Percentiles rank a stretch among this genome's conserved stretches.
Conservation (phyloP, 2,329 filamentous ascomycete species). For the Colletotrichum nymphaeae region DNA sequence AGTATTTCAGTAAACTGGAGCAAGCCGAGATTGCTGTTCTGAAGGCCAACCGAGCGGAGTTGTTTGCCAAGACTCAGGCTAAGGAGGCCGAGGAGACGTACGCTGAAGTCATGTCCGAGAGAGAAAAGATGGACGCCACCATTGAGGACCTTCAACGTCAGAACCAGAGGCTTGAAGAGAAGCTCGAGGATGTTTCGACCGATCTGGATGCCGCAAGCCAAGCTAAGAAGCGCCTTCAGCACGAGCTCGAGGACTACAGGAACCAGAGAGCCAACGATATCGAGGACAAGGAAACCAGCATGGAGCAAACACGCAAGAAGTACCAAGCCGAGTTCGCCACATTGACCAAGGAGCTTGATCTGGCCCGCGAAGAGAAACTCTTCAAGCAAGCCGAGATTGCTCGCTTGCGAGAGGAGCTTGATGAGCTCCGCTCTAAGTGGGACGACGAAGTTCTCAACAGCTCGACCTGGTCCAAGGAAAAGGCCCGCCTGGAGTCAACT, state of each 20-base stretch:
- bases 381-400: constrained; percentile 90
- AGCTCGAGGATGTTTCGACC: constrained; percentile 89
- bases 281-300: constrained; percentile 93
- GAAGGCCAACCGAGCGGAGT: constrained; percentile 90
- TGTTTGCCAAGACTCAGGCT: constrained; percentile 91
- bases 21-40: constrained; percentile 96
- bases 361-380: constrained; percentile 88
- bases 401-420: constrained; percentile 92
- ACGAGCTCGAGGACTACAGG: constrained; percentile 97
- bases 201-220: constrained; percentile 88
- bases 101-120: constrained; percentile 89
- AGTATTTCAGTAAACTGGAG: constrained; percentile 97
- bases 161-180: constrained; percentile 90
- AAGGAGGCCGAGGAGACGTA: constrained; percentile 92
- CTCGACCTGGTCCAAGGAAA: constrained; percentile 98
- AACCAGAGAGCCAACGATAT: constrained; percentile 95
- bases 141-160: constrained; percentile 93
- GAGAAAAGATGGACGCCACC: constrained; percentile 86
- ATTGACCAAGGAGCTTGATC: constrained; percentile 90
- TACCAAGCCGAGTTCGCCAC: constrained; percentile 94
- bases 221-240: constrained; percentile 92
- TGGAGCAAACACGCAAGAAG: constrained; percentile 98
- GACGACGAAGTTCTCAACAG: constrained; percentile 98
- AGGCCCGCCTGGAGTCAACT: constrained; percentile 89
- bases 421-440: constrained; percentile 95